phyloP scores from a whole-genome alignment of 192 early-diverging fungal genomes.

The Entrophospora sp. region DNA sequence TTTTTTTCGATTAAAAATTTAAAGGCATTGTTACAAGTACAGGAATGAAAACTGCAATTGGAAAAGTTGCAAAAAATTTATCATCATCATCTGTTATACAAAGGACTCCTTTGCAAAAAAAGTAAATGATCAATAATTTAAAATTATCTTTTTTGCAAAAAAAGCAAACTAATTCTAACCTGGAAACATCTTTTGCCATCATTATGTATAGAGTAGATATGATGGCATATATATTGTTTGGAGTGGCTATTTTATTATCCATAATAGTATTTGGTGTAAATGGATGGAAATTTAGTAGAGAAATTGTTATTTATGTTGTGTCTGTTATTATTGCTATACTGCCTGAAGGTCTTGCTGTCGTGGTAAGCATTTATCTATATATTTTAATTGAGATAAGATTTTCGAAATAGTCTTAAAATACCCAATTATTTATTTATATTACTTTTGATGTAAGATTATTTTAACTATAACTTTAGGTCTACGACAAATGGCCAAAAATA shows the following conservation, averaged over 20 bases:
- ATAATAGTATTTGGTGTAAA: constrained; percentile 77
- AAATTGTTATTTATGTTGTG: constrained; percentile 68
- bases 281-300: constrained; percentile 49
- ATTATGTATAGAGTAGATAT: constrained; percentile 41
- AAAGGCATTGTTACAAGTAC: constrained; percentile 82
- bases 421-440: background rate
- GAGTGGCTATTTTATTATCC: constrained; percentile 58
- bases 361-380: constrained; percentile 51
- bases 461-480: constrained; percentile 92
- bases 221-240: constrained; percentile 72
- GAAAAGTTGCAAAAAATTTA: constrained; percentile 80
- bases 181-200: no score
- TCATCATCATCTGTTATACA: constrained; percentile 42
- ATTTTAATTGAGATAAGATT: background rate
- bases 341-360: constrained; percentile 89
- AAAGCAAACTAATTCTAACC: no score
- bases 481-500: constrained; percentile 69
- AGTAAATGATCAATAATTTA: no score
- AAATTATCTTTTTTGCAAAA: no score
- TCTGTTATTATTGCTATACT: constrained; percentile 85
- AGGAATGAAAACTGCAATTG: constrained; percentile 85
- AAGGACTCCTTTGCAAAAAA: constrained; percentile 59
- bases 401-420: no score
- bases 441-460: constrained; percentile 32
- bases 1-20: no score